Conservation (phyloP, 306 rosid genomes). For the Acacia crassicarpa region DNA sequence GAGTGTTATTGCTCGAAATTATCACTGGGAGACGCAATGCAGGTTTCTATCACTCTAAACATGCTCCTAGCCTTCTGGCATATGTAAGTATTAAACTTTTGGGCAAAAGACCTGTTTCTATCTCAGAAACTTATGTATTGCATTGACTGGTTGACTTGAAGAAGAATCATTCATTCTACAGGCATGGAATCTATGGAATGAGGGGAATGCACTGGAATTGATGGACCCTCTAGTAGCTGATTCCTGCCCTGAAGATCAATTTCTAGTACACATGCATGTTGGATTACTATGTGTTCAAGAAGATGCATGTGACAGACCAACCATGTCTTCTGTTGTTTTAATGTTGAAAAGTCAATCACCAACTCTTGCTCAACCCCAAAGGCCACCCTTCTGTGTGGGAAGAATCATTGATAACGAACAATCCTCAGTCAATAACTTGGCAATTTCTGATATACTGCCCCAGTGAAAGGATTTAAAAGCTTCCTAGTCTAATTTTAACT, state of each 20-base stretch:
- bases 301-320: slow-evolving; percentile 52
- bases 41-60: slow-evolving; percentile 37
- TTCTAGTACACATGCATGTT: slow-evolving; percentile 39
- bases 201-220: slow-evolving; percentile 38
- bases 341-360: slow-evolving; percentile 43
- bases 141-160: background rate
- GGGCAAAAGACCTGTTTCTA: background rate
- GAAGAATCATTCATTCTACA: slow-evolving; percentile 28
- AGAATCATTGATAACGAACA: slow-evolving; percentile 19
- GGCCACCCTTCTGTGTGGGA: slow-evolving; percentile 40
- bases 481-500: background rate
- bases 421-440: slow-evolving; percentile 28
- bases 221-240: slow-evolving; percentile 41
- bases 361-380: slow-evolving; percentile 30
- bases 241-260: slow-evolving; percentile 34
- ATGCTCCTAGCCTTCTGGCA: slow-evolving; percentile 36
- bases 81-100: slow-evolving; percentile 34
- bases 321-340: slow-evolving; percentile 46
- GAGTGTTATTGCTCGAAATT: slow-evolving; percentile 48
- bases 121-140: background rate
- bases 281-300: slow-evolving; percentile 55
- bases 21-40: slow-evolving; percentile 40
- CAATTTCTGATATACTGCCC: slow-evolving; percentile 35
- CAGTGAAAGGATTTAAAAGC: slow-evolving; percentile 7
- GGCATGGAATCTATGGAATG: slow-evolving; percentile 51